These are phyloP conservation scores for Penicillium canariense DNA, from an alignment of 495 filamentous ascomycete species.

Conservation along the genomic window DNA sequence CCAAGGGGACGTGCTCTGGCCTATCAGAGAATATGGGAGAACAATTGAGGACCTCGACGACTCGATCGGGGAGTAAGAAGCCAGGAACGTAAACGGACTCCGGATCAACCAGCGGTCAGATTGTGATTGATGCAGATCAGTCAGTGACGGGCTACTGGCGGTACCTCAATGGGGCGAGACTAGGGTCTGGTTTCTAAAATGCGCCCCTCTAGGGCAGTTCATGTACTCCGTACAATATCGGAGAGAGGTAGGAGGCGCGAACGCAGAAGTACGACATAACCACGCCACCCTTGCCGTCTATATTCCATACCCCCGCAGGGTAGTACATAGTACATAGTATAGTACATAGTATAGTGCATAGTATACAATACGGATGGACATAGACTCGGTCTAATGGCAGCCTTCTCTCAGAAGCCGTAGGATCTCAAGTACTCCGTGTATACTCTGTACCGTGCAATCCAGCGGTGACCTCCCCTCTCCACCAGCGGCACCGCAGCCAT, in stretches of 20 bases:
- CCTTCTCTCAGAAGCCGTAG: too few species aligned
- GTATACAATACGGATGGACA: not conserved
- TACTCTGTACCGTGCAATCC: not conserved
- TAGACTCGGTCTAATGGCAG: too few species aligned
- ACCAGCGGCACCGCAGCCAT: not conserved
- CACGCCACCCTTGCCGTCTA: too few species aligned
- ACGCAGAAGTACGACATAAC: too few species aligned
- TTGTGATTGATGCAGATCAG: conserved; percentile 2
- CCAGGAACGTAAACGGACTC: not conserved
- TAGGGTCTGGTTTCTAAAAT: too few species aligned
- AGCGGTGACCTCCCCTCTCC: not conserved
- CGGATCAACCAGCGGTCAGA: conserved; percentile 15
- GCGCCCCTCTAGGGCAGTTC: too few species aligned
- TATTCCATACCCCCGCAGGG: too few species aligned
- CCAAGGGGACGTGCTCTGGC: too few species aligned
- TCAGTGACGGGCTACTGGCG: not conserved
- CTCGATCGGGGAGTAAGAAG: not conserved
- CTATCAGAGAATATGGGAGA: not conserved
- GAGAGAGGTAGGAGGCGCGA: too few species aligned
- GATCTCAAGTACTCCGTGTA: too few species aligned
- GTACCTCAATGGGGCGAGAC: too few species aligned
- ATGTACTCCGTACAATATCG: too few species aligned
- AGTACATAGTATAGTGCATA: not conserved
- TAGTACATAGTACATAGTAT: not conserved
- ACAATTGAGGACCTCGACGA: not conserved